phyloP scores from a whole-genome alignment of 73 alveolate genomes.

The Uronychia binucleata region DNA sequence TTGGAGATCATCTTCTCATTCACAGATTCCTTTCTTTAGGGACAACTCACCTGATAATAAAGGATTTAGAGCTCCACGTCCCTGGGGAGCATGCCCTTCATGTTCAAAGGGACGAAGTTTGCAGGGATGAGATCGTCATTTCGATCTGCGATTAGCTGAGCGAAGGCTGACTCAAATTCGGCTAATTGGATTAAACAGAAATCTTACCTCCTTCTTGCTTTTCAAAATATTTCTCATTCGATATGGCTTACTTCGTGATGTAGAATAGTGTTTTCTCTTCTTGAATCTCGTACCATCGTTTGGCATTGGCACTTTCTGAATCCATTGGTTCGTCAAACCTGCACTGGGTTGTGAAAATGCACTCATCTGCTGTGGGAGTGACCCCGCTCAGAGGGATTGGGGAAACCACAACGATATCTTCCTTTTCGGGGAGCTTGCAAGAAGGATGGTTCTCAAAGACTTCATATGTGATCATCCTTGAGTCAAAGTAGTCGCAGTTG shows the following conservation, averaged over 20 bases:
- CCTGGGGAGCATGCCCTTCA: slow-evolving; percentile 51
- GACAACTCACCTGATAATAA: slow-evolving; percentile 48
- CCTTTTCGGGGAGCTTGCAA: slow-evolving; percentile 42
- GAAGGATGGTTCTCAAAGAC: slow-evolving; percentile 40
- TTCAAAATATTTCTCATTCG: slow-evolving; percentile 1
- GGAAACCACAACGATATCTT: slow-evolving; percentile 41
- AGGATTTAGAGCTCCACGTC: slow-evolving; percentile 38
- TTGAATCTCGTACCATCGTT: slow-evolving; percentile 63
- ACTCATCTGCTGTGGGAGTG: slow-evolving; percentile 62
- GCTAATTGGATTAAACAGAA: background rate
- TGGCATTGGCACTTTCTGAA: slow-evolving; percentile 34
- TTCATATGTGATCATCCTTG: slow-evolving; percentile 45
- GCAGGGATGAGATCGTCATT: slow-evolving; percentile 63
- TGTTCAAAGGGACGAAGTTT: slow-evolving; percentile 46
- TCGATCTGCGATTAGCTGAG: slow-evolving; percentile 38
- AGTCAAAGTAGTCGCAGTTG: slow-evolving; percentile 68
- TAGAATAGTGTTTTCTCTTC: slow-evolving; percentile 42
- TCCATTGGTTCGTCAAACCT: slow-evolving; percentile 59
- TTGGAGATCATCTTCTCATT: slow-evolving; percentile 32
- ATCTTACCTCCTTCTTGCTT: slow-evolving; percentile 12
- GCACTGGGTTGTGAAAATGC: slow-evolving; percentile 49
- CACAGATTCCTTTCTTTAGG: background rate
- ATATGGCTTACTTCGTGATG: slow-evolving; percentile 51
- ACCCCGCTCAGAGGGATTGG: slow-evolving; percentile 71
- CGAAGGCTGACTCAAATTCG: slow-evolving; percentile 44